Evolutionary conservation across 331 rosid species (phyloP).

Genomic region (Quercus lobata): DNA sequence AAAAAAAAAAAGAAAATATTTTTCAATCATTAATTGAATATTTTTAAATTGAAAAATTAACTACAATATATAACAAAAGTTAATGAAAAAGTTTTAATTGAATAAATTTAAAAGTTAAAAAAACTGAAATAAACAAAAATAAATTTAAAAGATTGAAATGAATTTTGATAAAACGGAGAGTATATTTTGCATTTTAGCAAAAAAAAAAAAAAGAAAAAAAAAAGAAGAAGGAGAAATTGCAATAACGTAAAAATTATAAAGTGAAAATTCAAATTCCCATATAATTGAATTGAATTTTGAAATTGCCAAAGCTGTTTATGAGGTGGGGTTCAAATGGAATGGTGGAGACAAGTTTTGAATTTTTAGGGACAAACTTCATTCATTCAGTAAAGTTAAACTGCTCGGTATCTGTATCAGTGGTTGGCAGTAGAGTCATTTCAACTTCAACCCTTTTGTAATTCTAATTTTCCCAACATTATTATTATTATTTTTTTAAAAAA

Average conservation of each 20-base stretch:
- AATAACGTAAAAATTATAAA: neutral
- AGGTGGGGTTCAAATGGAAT: neutral
- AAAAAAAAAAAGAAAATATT: no score
- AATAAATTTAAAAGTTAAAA: no score
- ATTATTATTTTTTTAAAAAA: constrained; percentile 2
- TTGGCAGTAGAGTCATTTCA: constrained; percentile 64
- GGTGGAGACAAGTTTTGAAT: neutral
- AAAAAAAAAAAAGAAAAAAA: no score
- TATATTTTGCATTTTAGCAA: rapidly evolving
- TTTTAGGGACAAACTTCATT: constrained; percentile 13
- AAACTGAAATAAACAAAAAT: no score
- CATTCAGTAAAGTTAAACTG: constrained; percentile 19
- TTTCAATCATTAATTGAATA: no score
- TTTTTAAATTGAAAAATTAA: no score
- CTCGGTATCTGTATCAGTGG: constrained; percentile 42
- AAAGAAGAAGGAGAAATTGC: no score
- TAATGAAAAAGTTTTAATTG: neutral
- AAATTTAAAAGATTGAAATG: no score
- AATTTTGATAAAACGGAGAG: rapidly evolving
- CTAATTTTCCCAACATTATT: neutral
- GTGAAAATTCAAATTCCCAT: neutral
- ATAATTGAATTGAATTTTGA: neutral
- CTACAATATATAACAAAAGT: no score
- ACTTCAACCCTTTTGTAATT: constrained; percentile 29
- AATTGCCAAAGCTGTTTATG: neutral